Evolutionary conservation across 2,329 filamentous ascomycete species (phyloP).

Genomic region (Calonectria montana): DNA sequence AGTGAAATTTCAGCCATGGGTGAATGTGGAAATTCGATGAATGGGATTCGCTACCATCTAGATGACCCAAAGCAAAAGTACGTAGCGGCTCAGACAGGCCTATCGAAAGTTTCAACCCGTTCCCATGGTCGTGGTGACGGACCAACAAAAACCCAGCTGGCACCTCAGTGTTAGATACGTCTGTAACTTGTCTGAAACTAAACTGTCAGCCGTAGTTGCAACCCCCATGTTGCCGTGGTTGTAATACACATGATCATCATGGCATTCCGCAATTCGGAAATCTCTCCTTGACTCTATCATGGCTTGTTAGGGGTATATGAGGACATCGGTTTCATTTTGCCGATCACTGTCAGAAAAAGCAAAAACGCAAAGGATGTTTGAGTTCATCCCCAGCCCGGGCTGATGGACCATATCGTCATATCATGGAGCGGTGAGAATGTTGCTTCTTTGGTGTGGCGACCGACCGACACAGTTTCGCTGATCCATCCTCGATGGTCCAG

Average conservation of each 20-base stretch:
- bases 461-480: constrained; percentile 21
- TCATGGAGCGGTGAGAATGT: constrained; percentile 25
- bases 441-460: constrained; percentile 10
- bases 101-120: background rate
- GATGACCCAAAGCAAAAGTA: constrained; percentile 3
- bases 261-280: background rate
- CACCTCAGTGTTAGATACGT: background rate
- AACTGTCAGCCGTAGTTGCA: background rate
- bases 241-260: background rate
- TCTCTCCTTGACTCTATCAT: background rate
- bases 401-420: background rate
- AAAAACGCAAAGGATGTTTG: background rate
- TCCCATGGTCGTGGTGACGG: background rate
- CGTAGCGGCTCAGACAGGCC: background rate
- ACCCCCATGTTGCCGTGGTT: background rate
- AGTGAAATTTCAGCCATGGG: background rate
- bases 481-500: constrained; percentile 2
- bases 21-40: constrained; percentile 12
- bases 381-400: background rate
- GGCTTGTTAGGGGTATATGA: background rate
- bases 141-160: background rate
- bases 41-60: constrained; percentile 4
- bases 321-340: background rate
- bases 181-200: background rate
- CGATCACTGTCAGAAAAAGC: background rate